These are phyloP conservation scores for Sclerotinia minor DNA, from an alignment of 2,329 filamentous ascomycete genomes.

Conservation along the genomic window DNA sequence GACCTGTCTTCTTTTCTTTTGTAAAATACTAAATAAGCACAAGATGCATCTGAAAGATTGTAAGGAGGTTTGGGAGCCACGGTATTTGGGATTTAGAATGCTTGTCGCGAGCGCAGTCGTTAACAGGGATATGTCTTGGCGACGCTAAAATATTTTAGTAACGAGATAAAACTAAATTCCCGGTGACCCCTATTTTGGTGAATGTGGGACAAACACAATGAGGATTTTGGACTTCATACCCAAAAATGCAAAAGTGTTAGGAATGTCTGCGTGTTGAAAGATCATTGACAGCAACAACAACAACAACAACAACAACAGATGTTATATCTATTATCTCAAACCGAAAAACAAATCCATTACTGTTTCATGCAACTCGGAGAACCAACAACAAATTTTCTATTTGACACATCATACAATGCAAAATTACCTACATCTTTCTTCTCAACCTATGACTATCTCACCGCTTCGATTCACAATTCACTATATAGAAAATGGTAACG, in stretches of 20 bases:
- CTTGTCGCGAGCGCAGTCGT: constrained; percentile 24
- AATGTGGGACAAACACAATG: constrained; percentile 3
- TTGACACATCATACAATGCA: not conserved
- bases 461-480: constrained; percentile 17
- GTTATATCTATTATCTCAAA: not conserved
- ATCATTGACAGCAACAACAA: no score
- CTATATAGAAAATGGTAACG: constrained; percentile 6
- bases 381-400: constrained; percentile 10
- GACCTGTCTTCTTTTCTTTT: constrained; percentile 21
- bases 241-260: not conserved
- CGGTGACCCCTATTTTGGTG: constrained; percentile 22
- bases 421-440: not conserved
- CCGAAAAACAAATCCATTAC: not conserved
- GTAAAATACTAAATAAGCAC: constrained; percentile 14
- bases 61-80: constrained; percentile 25
- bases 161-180: not conserved
- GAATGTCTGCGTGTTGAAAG: not conserved
- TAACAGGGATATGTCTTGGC: constrained; percentile 24
- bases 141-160: constrained; percentile 25
- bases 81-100: constrained; percentile 25
- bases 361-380: constrained; percentile 2
- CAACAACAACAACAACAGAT: not conserved
- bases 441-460: constrained; percentile 9
- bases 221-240: not conserved
- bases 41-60: constrained; percentile 24